phyloP scores from a whole-genome alignment of 2,329 filamentous ascomycete species.

The Neonectria coccinea region DNA sequence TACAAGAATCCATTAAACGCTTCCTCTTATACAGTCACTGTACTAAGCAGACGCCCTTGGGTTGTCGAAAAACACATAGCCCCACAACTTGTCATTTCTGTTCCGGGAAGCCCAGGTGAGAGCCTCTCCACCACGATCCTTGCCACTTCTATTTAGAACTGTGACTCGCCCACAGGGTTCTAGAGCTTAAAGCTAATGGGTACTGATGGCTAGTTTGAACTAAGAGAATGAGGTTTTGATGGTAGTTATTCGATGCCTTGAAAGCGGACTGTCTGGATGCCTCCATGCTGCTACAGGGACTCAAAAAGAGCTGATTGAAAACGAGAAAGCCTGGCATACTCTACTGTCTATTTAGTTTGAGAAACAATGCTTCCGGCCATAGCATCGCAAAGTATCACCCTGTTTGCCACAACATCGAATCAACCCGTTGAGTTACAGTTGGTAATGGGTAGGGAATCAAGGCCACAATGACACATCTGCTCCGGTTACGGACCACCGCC shows the following conservation, averaged over 20 bases:
- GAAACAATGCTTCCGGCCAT: neutral
- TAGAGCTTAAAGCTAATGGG: neutral
- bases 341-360: neutral
- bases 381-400: neutral
- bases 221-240: neutral
- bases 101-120: constrained; percentile 24
- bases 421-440: neutral
- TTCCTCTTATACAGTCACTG: neutral
- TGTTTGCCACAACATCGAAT: neutral
- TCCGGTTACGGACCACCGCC: neutral
- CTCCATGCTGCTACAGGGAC: neutral
- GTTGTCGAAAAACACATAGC: constrained; percentile 9
- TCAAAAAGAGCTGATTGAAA: neutral
- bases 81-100: constrained; percentile 21
- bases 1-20: neutral
- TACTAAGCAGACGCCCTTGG: constrained; percentile 4
- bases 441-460: neutral
- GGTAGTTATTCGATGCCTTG: neutral
- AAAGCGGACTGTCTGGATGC: neutral
- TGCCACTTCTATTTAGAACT: neutral
- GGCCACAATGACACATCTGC: neutral
- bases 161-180: neutral
- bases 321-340: neutral
- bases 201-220: neutral
- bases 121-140: constrained; percentile 10